Evolutionary conservation across 2,329 filamentous ascomycete genomes (phyloP).

Genomic region (Aspergillus aculeatus): DNA sequence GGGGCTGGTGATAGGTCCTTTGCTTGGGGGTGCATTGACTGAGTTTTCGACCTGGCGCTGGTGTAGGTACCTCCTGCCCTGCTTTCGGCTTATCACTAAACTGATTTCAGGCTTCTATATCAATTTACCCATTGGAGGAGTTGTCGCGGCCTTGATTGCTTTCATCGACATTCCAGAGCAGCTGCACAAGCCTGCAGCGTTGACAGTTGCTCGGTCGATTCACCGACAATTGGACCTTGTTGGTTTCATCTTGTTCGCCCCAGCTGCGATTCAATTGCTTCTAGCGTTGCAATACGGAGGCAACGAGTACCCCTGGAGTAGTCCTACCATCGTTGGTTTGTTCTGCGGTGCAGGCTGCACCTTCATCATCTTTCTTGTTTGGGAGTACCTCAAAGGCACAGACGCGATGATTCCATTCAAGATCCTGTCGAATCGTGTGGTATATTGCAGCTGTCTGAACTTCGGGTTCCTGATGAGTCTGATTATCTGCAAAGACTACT

Average conservation of each 20-base stretch:
- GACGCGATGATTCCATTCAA: conserved; percentile 17
- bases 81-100: conserved; percentile 37
- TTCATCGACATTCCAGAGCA: conserved; percentile 20
- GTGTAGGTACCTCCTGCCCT: conserved; percentile 34
- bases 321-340: conserved; percentile 42
- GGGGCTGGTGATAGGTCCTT: conserved; percentile 33
- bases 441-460: conserved; percentile 29
- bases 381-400: conserved; percentile 13
- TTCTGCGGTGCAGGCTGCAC: conserved; percentile 25
- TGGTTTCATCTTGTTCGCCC: conserved; percentile 52
- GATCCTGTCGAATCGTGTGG: conserved; percentile 27
- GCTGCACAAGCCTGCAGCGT: neutral
- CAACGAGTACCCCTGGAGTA: conserved; percentile 51
- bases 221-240: conserved; percentile 46
- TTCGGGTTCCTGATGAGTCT: conserved; percentile 33
- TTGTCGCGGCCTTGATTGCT: conserved; percentile 22
- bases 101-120: conserved; percentile 46
- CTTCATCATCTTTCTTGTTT: conserved; percentile 9
- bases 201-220: conserved; percentile 6
- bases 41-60: conserved; percentile 28
- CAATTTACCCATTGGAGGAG: conserved; percentile 50
- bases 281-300: conserved; percentile 61
- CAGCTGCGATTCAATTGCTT: conserved; percentile 54
- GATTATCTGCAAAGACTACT: neutral
- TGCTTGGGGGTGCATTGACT: conserved; percentile 46